phyloP scores from a whole-genome alignment of 2,329 filamentous ascomycete species.

The Zarea fungicola region DNA sequence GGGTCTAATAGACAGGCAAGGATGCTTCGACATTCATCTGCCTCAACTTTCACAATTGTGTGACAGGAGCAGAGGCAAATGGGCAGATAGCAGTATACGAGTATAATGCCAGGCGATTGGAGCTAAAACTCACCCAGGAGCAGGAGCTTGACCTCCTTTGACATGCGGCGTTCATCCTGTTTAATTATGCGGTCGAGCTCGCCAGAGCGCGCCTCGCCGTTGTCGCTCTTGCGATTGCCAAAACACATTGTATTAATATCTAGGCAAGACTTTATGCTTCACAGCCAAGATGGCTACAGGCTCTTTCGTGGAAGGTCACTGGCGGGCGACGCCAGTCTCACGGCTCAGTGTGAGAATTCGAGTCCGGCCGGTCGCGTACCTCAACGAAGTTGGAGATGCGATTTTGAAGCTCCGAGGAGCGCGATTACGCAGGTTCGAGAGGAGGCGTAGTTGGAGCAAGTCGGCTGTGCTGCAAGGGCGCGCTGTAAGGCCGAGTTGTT shows the following conservation, averaged over 20 bases:
- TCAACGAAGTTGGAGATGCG: too few species aligned
- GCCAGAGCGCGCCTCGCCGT: constrained; percentile 51
- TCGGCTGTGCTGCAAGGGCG: too few species aligned
- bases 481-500: too few species aligned
- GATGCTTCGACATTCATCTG: too few species aligned
- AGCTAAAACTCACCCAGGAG: constrained; percentile 78
- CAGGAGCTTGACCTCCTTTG: constrained; percentile 88
- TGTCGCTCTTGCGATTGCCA: constrained; percentile 48
- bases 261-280: not conserved
- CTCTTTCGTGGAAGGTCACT: not conserved
- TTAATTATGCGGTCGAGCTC: constrained; percentile 85
- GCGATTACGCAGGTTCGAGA: too few species aligned
- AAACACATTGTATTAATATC: constrained; percentile 54
- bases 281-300: constrained; percentile 7
- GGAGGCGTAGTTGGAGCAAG: too few species aligned
- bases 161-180: constrained; percentile 79
- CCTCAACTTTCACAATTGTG: too few species aligned
- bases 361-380: too few species aligned
- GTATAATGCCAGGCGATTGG: too few species aligned
- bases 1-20: too few species aligned
- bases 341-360: too few species aligned
- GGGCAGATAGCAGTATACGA: not conserved
- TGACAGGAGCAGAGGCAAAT: constrained; percentile 22
- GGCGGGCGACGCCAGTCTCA: constrained; percentile 9
- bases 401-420: too few species aligned